Evolutionary conservation across 176 grass and related monocot genomes (phyloP), one percentile per base, ranked within the genome.

Genomic region (Phragmites australis): DNA sequence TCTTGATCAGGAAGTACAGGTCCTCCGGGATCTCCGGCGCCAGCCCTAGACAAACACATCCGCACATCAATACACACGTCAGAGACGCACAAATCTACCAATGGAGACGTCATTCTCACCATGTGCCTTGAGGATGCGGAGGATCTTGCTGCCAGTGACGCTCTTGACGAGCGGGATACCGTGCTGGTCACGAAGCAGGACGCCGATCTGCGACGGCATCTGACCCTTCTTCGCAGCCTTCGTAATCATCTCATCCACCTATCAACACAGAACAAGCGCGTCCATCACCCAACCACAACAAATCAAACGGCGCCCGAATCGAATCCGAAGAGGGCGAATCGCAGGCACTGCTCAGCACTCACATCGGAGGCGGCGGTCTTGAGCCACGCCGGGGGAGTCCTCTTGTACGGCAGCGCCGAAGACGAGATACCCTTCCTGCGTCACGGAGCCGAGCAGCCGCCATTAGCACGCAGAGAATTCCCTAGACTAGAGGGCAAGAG

Each of bases 181-280:
- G 18, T 97, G 93, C 55, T 92, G 91, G 80, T 97, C 93, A 76
- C 93, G 93, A 60, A 97, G 93, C 41, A 91, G 54, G 27, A 97
- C 93, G 16, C 93, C 93, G 10, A 97, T 97, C 83, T 97, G 93
- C 16, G 93, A 97, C n/a, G 93, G 93, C 68, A 79, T 93, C 88
- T 90, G 86, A 1, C 93, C 93, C 76, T 90, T 97, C 86, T 97
- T 97, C 31, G 91, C 93, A 4, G 93, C 90, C 88, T 97, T 97
- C 62, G 87, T 93, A 13, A 97, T 97, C 86, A 97, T 82, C 86
- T 97, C 93, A 2, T 92, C 90, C 14, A 92, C 90, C 86, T 81
- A 51, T 50, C 21, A 61, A 82, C 7, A 17, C 5, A 19, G 8
- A 13, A 64, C 1, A 43, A 3, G 19, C 25, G 1, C 29, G 1